These are phyloP conservation scores for Echites panduratus DNA, from an alignment of 257 asterid genomes.

Conservation along the genomic window DNA sequence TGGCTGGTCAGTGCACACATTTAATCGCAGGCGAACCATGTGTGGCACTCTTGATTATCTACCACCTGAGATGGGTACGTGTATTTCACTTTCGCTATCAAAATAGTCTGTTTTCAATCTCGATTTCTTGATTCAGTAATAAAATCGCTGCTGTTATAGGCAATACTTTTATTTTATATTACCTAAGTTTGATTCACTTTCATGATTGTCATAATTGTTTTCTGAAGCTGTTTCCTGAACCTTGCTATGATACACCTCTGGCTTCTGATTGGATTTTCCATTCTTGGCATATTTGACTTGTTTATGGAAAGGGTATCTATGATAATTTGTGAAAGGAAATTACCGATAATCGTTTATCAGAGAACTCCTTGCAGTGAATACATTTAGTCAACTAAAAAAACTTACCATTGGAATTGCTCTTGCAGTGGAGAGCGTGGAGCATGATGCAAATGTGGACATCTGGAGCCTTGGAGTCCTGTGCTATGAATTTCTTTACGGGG, in stretches of 20 bases:
- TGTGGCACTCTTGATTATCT: too few species aligned
- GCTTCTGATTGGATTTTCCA: background rate
- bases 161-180: background rate
- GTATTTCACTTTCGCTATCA: too few species aligned
- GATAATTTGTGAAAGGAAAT: background rate
- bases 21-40: constrained; percentile 91
- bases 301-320: background rate
- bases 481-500: constrained; percentile 89
- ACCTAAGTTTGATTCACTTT: background rate
- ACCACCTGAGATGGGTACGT: constrained; percentile 96
- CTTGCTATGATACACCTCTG: too few species aligned
- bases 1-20: constrained; percentile 99
- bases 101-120: background rate
- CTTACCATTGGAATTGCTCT: constrained; percentile 1
- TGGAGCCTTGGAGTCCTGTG: constrained; percentile 98
- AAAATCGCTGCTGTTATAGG: background rate
- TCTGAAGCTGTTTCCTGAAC: background rate
- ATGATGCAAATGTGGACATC: constrained; percentile 88
- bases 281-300: background rate
- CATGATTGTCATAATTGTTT: background rate
- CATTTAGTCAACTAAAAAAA: background rate
- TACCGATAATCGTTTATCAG: background rate
- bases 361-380: background rate
- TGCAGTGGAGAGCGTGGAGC: constrained; percentile 92
- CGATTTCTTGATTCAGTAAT: background rate